Conservation (phyloP, 371 early-diverging fungal species). For the Rhizopus microsporus region DNA sequence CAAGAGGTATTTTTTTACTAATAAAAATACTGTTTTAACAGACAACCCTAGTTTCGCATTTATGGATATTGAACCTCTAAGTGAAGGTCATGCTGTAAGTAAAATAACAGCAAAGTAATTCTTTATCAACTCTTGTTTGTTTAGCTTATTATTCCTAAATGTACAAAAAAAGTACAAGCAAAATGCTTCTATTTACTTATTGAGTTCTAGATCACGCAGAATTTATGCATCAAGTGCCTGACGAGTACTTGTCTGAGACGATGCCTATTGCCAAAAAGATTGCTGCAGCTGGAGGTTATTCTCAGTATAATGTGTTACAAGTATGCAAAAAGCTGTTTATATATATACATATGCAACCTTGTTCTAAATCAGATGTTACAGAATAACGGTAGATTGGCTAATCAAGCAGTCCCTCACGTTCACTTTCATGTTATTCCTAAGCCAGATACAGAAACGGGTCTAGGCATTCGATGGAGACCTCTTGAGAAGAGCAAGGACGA, state of each 20-base stretch:
- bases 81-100: conserved; percentile 78
- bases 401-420: conserved; percentile 84
- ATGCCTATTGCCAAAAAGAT: conserved; percentile 89
- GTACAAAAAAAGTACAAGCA: conserved; percentile 43
- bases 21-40: not conserved
- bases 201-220: conserved; percentile 80
- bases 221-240: conserved; percentile 86
- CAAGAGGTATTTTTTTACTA: conserved; percentile 46
- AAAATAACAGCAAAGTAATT: conserved; percentile 5
- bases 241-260: conserved; percentile 79
- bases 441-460: conserved; percentile 65
- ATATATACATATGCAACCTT: no score
- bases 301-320: conserved; percentile 91
- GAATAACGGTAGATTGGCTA: conserved; percentile 84
- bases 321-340: conserved; percentile 30
- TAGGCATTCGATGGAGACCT: conserved; percentile 70
- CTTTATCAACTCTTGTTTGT: not conserved
- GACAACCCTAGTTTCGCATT: conserved; percentile 56
- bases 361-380: conserved; percentile 16
- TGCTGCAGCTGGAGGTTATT: conserved; percentile 62
- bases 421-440: conserved; percentile 94
- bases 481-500: conserved; percentile 39
- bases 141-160: conserved; percentile 84
- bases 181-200: not conserved
- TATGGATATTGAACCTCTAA: conserved; percentile 79